phyloP scores from a whole-genome alignment of 768 basidiomycete genomes.

The Fomitopsis pulvina region DNA sequence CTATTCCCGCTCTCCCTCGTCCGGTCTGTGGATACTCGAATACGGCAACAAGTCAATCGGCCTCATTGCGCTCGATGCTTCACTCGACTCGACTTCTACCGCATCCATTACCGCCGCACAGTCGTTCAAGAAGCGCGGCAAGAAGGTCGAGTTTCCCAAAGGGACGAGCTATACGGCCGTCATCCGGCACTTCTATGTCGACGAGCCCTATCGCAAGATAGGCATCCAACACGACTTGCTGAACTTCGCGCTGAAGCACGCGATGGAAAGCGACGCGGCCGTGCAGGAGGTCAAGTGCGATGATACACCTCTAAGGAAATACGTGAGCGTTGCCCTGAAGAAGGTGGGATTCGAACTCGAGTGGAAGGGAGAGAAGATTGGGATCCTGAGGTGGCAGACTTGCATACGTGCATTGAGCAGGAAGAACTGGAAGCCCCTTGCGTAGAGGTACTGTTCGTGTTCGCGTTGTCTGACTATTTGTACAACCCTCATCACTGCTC shows the following conservation, averaged over 20 bases:
- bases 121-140: constrained; percentile 4
- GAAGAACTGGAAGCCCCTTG: constrained; percentile 35
- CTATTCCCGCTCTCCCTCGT: constrained; percentile 55
- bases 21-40: constrained; percentile 68
- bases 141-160: constrained; percentile 17
- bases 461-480: not conserved
- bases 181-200: constrained; percentile 72
- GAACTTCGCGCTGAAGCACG: constrained; percentile 45
- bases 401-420: constrained; percentile 37
- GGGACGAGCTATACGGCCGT: constrained; percentile 45
- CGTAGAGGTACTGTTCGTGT: not conserved
- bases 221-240: constrained; percentile 63
- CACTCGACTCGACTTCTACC: constrained; percentile 28
- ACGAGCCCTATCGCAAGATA: constrained; percentile 51
- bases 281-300: constrained; percentile 40
- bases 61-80: constrained; percentile 65
- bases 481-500: no score
- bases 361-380: constrained; percentile 38
- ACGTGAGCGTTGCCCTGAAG: constrained; percentile 38
- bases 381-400: constrained; percentile 53
- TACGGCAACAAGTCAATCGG: constrained; percentile 54
- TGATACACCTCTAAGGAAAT: constrained; percentile 46
- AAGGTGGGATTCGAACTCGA: constrained; percentile 44
- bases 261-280: constrained; percentile 40
- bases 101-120: constrained; percentile 8